Evolutionary conservation across 2,329 filamentous ascomycete genomes (phyloP).

Genomic region (Zymoseptoria pseudotritici): DNA sequence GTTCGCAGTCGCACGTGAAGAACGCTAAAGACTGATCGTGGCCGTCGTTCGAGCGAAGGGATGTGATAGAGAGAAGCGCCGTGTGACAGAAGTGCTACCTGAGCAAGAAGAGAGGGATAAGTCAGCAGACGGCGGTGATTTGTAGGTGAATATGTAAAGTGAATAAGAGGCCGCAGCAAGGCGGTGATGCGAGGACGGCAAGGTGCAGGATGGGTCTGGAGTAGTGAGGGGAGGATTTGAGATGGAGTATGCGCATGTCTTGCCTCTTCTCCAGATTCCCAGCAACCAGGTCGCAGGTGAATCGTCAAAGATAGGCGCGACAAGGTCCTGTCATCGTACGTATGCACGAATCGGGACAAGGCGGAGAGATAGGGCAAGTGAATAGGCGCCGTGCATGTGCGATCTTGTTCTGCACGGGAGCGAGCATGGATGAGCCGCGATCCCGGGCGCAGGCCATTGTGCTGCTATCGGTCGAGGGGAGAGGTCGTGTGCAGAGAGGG

Average conservation of each 20-base stretch:
- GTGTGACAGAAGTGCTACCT: background rate
- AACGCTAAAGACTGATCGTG: background rate
- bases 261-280: background rate
- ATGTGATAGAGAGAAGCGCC: background rate
- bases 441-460: background rate
- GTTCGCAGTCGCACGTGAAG: slow-evolving; percentile 4
- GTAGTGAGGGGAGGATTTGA: background rate
- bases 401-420: background rate
- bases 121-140: background rate
- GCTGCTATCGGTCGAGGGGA: background rate
- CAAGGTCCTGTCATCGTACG: background rate
- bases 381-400: background rate
- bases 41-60: slow-evolving; percentile 4
- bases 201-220: background rate
- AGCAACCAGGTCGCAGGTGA: background rate
- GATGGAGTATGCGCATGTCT: background rate
- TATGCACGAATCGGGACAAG: background rate
- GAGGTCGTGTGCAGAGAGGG: background rate
- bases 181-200: background rate
- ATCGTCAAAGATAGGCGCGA: background rate
- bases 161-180: background rate
- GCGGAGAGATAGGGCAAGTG: background rate
- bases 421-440: background rate
- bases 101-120: background rate
- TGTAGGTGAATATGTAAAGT: background rate